Evolutionary conservation across 2,329 filamentous ascomycete species (phyloP), one percentile per base, ranked within the genome.

Genomic region (Lachnellula subtilissima): DNA sequence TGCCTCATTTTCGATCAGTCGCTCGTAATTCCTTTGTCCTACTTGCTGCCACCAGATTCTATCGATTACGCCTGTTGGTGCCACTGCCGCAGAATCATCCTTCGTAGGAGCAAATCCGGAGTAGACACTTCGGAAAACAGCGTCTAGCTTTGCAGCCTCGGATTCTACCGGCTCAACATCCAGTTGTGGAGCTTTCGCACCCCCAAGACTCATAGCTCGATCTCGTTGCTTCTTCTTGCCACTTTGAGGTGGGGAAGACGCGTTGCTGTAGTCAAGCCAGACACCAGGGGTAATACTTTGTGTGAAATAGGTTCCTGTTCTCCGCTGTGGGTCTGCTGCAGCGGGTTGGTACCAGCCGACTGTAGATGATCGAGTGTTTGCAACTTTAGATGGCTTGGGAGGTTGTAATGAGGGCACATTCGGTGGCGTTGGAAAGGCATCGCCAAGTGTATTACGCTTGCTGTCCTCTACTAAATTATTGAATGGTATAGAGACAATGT

Each of bases 71-170:
- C 83, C 82, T 1, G 85, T 83, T 0, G 89, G 83, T 3, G 91
- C 76, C 55, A 91, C 77, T 5, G 89, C 86, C 12, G 80, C 82
- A 3, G 87, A 80, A 67, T 92, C 85, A 69, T 93, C 89, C 64
- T 83, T 86, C 51, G 81, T 84, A 0, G 89, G 89, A 5, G 89
- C 89, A 69, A 92, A 93, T 66, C 86, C 88, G 0, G 87, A 91
- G 70, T 91, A 93, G 1, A 86, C 88, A 53, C 86, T 84, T 32
- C 87, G 81, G 67, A 92, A 93, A 9, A 92, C 74, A 0, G 85
- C 80, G 63, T 92, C 88, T 72, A 91, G 83, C 68, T 87, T 87
- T 3, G 82, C 81, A 64, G 82, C 76, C 66, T 88, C 78, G 1
- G 82, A 67, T 61, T 86, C 83, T 1, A 74, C 73, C 23, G 62